Conservation (phyloP, 2,329 filamentous ascomycete species). For the Tolypocladium amazonense region DNA sequence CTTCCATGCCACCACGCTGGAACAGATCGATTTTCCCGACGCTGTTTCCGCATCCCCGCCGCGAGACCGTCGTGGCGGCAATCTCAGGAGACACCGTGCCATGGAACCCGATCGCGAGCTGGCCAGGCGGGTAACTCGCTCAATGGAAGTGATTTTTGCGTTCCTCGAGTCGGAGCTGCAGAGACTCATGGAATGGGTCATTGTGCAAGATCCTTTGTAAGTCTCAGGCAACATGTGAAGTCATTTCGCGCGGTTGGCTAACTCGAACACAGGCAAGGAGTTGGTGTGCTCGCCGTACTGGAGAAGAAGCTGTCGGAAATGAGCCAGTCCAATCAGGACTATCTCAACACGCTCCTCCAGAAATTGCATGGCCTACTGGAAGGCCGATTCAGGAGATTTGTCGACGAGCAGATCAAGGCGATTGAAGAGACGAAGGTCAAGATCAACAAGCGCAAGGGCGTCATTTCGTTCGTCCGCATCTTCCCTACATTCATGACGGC, state of each 20-base stretch:
- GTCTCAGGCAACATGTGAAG: conserved; percentile 20
- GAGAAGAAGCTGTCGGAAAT: conserved; percentile 71
- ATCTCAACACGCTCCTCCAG: conserved; percentile 67
- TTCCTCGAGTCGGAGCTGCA: conserved; percentile 74
- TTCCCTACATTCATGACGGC: conserved; percentile 80
- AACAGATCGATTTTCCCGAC: conserved; percentile 75
- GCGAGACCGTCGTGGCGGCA: conserved; percentile 57
- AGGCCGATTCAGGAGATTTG: conserved; percentile 72
- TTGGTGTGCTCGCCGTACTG: conserved; percentile 72
- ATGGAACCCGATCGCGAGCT: conserved; percentile 85
- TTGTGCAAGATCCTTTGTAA: conserved; percentile 71
- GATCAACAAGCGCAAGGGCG: conserved; percentile 95
- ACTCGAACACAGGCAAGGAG: conserved; percentile 56
- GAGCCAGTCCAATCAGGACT: conserved; percentile 88
- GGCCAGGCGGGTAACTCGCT: conserved; percentile 71
- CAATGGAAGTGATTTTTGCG: conserved; percentile 81
- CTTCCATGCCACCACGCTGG: conserved; percentile 84
- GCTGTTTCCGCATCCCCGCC: conserved; percentile 57
- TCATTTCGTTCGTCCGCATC: conserved; percentile 88
- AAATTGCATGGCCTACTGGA: conserved; percentile 68
- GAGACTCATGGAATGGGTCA: conserved; percentile 71
- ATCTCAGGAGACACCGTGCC: conserved; percentile 62
- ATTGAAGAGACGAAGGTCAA: conserved; percentile 99
- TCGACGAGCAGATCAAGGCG: conserved; percentile 88
- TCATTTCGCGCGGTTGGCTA: conserved; percentile 1